phyloP scores from a whole-genome alignment of 352 stramenopile species.

The Lagenidium sp. region DNA sequence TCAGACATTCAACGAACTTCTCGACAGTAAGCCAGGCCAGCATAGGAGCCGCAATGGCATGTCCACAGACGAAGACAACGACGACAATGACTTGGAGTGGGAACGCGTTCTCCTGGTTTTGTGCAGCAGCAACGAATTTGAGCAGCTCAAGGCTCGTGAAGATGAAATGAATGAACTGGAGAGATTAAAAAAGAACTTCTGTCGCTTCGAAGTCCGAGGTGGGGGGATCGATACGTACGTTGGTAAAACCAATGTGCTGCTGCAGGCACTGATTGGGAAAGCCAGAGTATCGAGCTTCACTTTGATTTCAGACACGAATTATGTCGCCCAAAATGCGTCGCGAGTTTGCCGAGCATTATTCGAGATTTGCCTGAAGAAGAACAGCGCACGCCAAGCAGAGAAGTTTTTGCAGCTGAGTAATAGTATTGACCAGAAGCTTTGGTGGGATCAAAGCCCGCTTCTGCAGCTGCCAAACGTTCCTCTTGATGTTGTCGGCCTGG shows the following conservation, averaged over 20 bases:
- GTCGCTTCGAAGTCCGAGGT: slow-evolving; percentile 83
- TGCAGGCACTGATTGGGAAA: slow-evolving; percentile 83
- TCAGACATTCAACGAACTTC: slow-evolving; percentile 95
- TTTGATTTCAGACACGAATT: slow-evolving; percentile 98
- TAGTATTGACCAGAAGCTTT: slow-evolving; percentile 95
- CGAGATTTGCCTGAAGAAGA: slow-evolving; percentile 95
- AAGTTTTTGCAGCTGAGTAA: slow-evolving; percentile 96
- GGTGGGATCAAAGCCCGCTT: slow-evolving; percentile 95
- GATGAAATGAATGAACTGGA: slow-evolving; percentile 94
- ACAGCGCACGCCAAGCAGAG: slow-evolving; percentile 76
- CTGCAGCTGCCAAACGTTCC: slow-evolving; percentile 89
- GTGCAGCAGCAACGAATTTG: slow-evolving; percentile 91
- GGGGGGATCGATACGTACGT: slow-evolving; percentile 87
- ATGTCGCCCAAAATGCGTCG: slow-evolving; percentile 98
- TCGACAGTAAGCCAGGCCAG: slow-evolving; percentile 52
- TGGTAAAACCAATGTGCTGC: slow-evolving; percentile 96
- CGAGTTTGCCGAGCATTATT: slow-evolving; percentile 97
- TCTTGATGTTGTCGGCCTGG: slow-evolving; percentile 76
- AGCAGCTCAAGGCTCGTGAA: slow-evolving; percentile 93
- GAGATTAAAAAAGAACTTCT: slow-evolving; percentile 84
- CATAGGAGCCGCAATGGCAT: neutral
- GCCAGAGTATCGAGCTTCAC: slow-evolving; percentile 93
- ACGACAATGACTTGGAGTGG: slow-evolving; percentile 50
- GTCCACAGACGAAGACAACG: slow-evolving; percentile 5
- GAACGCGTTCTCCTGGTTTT: slow-evolving; percentile 64